Evolutionary conservation across 2,329 filamentous ascomycete species (phyloP), one percentile per base, ranked within the genome.

Genomic region (Exophiala dermatitidis): DNA sequence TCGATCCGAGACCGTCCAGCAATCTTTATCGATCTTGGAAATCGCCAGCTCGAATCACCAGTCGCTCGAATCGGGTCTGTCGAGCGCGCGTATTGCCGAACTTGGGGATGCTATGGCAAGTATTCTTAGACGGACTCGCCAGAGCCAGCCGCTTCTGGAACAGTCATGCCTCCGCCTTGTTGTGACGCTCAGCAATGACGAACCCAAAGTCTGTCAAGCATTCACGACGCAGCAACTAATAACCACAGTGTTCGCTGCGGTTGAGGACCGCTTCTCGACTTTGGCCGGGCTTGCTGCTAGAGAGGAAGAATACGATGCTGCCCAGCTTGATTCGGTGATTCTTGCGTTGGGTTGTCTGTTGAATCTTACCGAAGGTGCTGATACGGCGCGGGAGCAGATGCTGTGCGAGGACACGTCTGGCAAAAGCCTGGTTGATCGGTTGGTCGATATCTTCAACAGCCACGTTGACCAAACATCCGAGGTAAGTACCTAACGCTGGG

Each of bases 131-230:
- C 30, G 42, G 19, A 49, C 54, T 40, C 50, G 50, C 38, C 40
- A 55, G 8, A 41, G 37, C 33, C 46, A 57, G 9, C 54, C 48
- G n/a, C 46, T 56, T 9, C 48, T 60, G 12, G 52, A 68, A 45
- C 64, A 66, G 6, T 66, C 71, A 19, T 71, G 81, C 30, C 72
- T 91, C 44, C 82, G 87, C 52, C 77, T 96, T 3, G 84, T 88
- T 34, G 78, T 95, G 58, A 95, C 95, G 63, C 77, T 90, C 46
- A 93, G 90, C 5, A 95, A 95, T 71, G 88, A 89, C 62, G 86
- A 87, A 57, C 71, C 79, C 0, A 73, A 75, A 9, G 82, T 88
- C 8, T 89, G 87, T 38, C 77, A 81, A 31, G 73, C 80, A 2
- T 89, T 95, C 63, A 78, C 85, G 6, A 68, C 64, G 1, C 57